A percentile compares a stretch with the other conserved stretches of the same genome.
Conservation (phyloP, 768 basidiomycete species). For the Kwoniella dejecticola region DNA sequence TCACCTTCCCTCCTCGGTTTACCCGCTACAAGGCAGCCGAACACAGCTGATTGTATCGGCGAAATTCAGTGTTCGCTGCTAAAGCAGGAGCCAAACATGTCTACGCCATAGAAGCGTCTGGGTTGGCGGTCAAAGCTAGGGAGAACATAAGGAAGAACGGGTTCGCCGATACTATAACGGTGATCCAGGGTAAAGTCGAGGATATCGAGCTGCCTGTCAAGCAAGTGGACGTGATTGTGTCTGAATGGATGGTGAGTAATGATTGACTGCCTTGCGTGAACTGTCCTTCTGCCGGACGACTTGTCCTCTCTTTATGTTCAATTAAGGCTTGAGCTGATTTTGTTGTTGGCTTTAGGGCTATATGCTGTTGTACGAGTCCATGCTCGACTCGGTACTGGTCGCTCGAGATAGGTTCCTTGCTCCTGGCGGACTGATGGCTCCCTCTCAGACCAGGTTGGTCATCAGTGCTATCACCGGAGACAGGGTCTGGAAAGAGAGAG, state of each 20-base stretch:
- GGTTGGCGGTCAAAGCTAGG: slow-evolving; percentile 73
- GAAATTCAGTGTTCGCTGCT: slow-evolving; percentile 70
- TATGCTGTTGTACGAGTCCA: slow-evolving; percentile 80
- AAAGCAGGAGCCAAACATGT: slow-evolving; percentile 85
- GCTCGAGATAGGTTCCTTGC: slow-evolving; percentile 85
- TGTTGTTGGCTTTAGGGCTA: slow-evolving; percentile 52
- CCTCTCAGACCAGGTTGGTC: slow-evolving; percentile 83
- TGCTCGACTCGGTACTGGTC: slow-evolving; percentile 90
- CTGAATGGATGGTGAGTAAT: slow-evolving; percentile 91
- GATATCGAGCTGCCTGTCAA: slow-evolving; percentile 73
- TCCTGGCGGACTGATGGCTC: slow-evolving; percentile 79
- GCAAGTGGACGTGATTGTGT: slow-evolving; percentile 90
- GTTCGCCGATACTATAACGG: slow-evolving; percentile 72
- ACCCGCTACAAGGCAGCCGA: background rate
- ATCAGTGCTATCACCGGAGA: slow-evolving; percentile 76
- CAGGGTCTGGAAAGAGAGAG: slow-evolving; percentile 74
- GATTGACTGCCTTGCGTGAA: too few species aligned
- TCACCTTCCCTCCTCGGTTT: background rate
- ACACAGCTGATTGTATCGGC: background rate
- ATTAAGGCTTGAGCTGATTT: background rate
- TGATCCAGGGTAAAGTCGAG: slow-evolving; percentile 88
- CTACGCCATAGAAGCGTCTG: slow-evolving; percentile 87
- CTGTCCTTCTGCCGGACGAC: too few species aligned
- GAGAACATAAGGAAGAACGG: slow-evolving; percentile 76
- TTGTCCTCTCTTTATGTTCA: too few species aligned